Conservation (phyloP, 345 rosid genomes). For the Pugionium dolabratum region DNA sequence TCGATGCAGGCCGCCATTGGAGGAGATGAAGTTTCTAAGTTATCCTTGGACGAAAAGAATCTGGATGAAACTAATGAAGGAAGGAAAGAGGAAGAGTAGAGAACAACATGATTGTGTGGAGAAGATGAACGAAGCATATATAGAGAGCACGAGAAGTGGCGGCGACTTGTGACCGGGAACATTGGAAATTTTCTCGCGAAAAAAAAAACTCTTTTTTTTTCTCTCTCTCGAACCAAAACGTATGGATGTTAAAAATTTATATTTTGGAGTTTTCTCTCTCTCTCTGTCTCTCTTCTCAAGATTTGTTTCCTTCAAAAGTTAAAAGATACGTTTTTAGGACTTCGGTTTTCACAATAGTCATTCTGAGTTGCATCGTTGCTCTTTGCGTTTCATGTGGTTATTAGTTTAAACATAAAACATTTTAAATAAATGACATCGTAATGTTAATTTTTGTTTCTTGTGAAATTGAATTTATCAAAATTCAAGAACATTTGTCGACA, state of each 20-base stretch:
- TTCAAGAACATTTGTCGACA: constrained; percentile 15
- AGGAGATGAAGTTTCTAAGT: not conserved
- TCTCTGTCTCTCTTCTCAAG: not conserved
- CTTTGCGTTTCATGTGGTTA: too few species aligned
- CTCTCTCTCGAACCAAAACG: not conserved
- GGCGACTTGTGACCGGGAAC: constrained; percentile 47
- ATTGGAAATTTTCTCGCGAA: constrained; percentile 48
- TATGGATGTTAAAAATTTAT: constrained; percentile 16
- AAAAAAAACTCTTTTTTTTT: not conserved
- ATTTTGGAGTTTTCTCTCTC: constrained; percentile 1
- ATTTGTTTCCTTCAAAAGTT: not conserved
- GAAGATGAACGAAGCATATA: constrained; percentile 37
- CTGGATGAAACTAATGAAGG: constrained; percentile 23
- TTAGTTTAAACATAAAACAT: too few species aligned
- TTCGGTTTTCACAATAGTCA: too few species aligned
- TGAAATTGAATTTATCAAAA: not conserved
- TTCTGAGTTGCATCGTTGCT: not conserved
- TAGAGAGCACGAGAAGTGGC: constrained; percentile 43
- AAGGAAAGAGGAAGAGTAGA: constrained; percentile 31
- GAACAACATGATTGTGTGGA: constrained; percentile 29
- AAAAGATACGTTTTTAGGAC: too few species aligned
- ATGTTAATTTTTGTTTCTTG: not conserved
- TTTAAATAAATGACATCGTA: not conserved
- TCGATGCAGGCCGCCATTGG: constrained; percentile 81
- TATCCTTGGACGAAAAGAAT: constrained; percentile 12